Conservation (phyloP, 2,329 filamentous ascomycete genomes). For the Fusarium marasasianum region DNA sequence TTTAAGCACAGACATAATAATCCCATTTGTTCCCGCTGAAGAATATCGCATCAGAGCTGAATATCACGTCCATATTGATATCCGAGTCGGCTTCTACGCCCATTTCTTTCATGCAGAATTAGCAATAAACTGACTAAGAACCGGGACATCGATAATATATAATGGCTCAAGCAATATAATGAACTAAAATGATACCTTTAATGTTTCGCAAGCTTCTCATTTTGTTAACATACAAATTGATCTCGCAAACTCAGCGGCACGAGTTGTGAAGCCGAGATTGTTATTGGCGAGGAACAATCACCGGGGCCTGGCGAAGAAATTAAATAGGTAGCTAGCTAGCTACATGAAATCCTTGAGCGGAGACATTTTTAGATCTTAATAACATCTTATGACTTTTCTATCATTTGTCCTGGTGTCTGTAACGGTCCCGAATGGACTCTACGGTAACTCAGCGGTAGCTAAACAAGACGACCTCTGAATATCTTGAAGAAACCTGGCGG, state of each 20-base stretch:
- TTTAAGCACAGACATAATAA: background rate
- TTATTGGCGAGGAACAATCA: background rate
- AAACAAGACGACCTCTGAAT: background rate
- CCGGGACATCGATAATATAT: background rate
- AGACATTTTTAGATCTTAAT: background rate
- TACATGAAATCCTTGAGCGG: background rate
- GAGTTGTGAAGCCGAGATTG: background rate
- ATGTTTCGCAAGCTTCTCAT: background rate
- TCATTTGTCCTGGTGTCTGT: background rate
- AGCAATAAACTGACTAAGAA: background rate
- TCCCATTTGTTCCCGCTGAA: background rate
- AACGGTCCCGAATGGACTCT: background rate
- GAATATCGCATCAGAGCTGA: background rate
- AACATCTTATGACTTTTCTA: background rate
- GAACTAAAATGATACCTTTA: background rate
- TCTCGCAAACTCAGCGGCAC: background rate
- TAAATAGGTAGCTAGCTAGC: too few relatives aligned
- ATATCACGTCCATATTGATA: background rate
- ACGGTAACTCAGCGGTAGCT: background rate
- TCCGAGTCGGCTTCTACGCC: background rate
- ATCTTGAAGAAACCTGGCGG: background rate
- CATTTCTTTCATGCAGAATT: background rate
- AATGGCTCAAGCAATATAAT: background rate
- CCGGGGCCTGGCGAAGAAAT: background rate
- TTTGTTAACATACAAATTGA: background rate